Evolutionary conservation across 805 yeast species (phyloP), one percentile per base, ranked within the genome.

Genomic region (Candida railenensis): DNA sequence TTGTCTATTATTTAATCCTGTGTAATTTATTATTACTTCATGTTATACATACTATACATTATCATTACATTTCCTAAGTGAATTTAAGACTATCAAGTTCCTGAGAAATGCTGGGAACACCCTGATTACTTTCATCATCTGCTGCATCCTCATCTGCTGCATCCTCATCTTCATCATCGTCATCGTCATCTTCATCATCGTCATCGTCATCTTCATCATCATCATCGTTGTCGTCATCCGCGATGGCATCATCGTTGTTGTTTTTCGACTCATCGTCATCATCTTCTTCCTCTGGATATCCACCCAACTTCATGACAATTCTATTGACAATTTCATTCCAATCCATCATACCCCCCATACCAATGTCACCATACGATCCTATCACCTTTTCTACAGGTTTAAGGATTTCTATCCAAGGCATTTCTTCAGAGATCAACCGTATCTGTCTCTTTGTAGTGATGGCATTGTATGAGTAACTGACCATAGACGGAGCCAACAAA

Each of bases 291-390:
- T 75, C 80, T 1, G 77, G 77, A 50, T 71, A 73, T 42, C 81
- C 67, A 45, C 76, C 82, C 49, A 90, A 69, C 60, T 84, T 85
- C 66, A 83, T 74, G 18, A 87, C 95, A 42, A 89, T 76, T 56
- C 83, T 82, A 61, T 90, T 95, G 16, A 90, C 96, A 56, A 94
- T 85, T 63, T 91, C 97, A 62, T 89, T 87, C 82, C 95, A 89
- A 57, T 94, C 98, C 85, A 91, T 86, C 98, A 94, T 94, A 45
- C 99, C 98, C 42, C 99, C 98, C 89, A 94, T 87, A n/a, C 98
- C 98, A 47, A 94, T 90, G 57, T 92, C 98, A 50, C 99, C 98
- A 69, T 91, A 89, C 37, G 89, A 80, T 47, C 96, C 89, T 59
- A 87, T 82, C 4, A 92, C 96, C 65, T 92, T 92, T 65, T 92